These are phyloP conservation scores for Dryas integrifolia DNA, from an alignment of 331 rosid species.

Conservation along the genomic window DNA sequence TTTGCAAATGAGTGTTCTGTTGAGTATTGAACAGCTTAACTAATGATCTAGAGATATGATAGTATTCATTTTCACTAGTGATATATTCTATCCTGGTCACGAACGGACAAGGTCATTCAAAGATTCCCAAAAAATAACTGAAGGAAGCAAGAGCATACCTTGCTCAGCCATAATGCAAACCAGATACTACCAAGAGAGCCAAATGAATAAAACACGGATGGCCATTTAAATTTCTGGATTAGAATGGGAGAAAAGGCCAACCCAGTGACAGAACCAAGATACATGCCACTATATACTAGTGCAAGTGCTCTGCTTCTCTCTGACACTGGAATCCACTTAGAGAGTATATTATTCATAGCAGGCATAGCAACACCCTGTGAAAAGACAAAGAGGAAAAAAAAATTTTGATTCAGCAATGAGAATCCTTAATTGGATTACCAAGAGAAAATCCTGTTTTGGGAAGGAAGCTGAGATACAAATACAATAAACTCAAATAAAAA, in stretches of 20 bases:
- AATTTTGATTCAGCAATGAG: background rate
- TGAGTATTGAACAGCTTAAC: background rate
- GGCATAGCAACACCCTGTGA: slow-evolving; percentile 99
- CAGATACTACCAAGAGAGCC: slow-evolving; percentile 96
- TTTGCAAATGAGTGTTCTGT: background rate
- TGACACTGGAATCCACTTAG: slow-evolving; percentile 95
- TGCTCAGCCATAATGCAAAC: slow-evolving; percentile 75
- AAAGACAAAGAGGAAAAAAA: slow-evolving; percentile 10
- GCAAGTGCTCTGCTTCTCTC: slow-evolving; percentile 99
- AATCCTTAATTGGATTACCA: background rate
- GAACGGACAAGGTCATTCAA: background rate
- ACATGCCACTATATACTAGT: slow-evolving; percentile 93
- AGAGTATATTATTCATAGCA: slow-evolving; percentile 90
- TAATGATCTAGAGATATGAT: background rate
- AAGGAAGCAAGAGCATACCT: slow-evolving; percentile 47
- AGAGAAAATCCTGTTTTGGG: background rate
- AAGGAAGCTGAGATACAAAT: background rate
- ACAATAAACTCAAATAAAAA: background rate
- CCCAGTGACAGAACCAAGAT: slow-evolving; percentile 96
- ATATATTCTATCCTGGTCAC: background rate
- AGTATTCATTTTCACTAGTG: background rate
- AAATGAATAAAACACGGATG: slow-evolving; percentile 89
- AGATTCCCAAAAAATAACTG: slow-evolving; percentile 14
- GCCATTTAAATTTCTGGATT: slow-evolving; percentile 83
- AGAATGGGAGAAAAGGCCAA: slow-evolving; percentile 75